Evolutionary conservation across 495 filamentous ascomycete species (phyloP), one percentile per base, ranked within the genome.

Genomic region (Penicillium paxilli): DNA sequence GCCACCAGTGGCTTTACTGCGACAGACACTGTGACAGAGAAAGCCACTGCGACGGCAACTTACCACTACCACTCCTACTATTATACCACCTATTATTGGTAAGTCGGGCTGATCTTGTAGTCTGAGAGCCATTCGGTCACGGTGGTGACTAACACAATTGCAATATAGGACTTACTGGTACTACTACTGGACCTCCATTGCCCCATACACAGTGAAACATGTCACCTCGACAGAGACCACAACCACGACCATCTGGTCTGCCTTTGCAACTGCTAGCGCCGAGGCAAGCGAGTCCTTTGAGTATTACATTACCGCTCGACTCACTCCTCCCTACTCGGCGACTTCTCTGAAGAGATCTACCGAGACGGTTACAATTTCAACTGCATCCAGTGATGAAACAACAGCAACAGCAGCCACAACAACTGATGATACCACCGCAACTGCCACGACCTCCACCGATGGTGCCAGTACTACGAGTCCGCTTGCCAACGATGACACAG

Each of bases 51-150:
- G 1, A 25, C 45, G 10, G 49, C 48, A 17, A 41, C 47, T 9
- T 47, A 22, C 35, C n/a, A 14, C 6, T 47, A 44, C 44, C 40
- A 42, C 20, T 42, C 40, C 4, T 65, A 62, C 16, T 65, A 59
- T 38, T 58, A 54, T 40, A 63, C 59, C 0, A 65, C 62, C 11
- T 50, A 59, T 16, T 60, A 58, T 30, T 65, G 62, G 62, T 65
- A 32, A 44, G 59, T 40, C 22, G 1, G 9, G 12, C 16, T 8
- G 11, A 28, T 28, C 11, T n/a, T n/a, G n/a, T n/a, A n/a, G n/a
- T n/a, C n/a, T n/a, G n/a, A n/a, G n/a, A n/a, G n/a, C n/a, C n/a
- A n/a, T n/a, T n/a, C n/a, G n/a, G n/a, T 28, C 26, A 28, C 11
- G 11, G 11, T 28, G 26, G 26, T 28, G 10, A 38, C 9, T 3